Percentiles rank a stretch among this genome's conserved stretches.
Conservation (phyloP, 306 rosid genomes). For the Astragalus membranaceus region DNA sequence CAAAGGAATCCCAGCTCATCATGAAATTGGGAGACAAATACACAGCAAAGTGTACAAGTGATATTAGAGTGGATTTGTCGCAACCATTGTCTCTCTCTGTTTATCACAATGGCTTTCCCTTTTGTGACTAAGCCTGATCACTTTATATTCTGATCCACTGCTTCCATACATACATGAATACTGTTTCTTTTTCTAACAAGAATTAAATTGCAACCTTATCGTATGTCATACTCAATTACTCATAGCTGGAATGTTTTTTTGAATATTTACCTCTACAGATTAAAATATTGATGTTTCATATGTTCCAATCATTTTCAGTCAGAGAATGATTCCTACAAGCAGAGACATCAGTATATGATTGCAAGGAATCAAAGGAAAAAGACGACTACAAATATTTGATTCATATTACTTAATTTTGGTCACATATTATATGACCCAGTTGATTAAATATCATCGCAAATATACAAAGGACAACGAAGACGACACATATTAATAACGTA, state of each 20-base stretch:
- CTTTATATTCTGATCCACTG: neutral
- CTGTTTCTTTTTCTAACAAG: neutral
- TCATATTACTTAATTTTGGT: constrained; percentile 7
- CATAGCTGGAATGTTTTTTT: neutral
- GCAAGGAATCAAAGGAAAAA: constrained; percentile 1
- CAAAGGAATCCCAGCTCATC: constrained; percentile 43
- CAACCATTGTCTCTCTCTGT: constrained; percentile 37
- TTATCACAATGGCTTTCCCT: constrained; percentile 23
- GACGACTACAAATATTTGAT: constrained; percentile 10
- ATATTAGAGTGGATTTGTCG: constrained; percentile 47
- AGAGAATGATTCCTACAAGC: constrained; percentile 36
- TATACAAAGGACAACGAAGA: constrained; percentile 42
- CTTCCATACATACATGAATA: neutral
- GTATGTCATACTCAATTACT: neutral
- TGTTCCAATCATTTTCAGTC: constrained; percentile 48
- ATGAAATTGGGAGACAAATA: constrained; percentile 26
- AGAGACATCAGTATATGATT: constrained; percentile 16
- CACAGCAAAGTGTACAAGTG: constrained; percentile 26
- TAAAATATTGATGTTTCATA: constrained; percentile 22
- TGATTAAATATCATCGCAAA: neutral
- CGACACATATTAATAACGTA: constrained; percentile 40
- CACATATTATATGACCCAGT: constrained; percentile 6
- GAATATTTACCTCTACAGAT: neutral
- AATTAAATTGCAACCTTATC: constrained; percentile 6
- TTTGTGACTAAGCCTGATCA: neutral